Conservation (phyloP, 441 rosid species). For the Manihot esculenta region DNA sequence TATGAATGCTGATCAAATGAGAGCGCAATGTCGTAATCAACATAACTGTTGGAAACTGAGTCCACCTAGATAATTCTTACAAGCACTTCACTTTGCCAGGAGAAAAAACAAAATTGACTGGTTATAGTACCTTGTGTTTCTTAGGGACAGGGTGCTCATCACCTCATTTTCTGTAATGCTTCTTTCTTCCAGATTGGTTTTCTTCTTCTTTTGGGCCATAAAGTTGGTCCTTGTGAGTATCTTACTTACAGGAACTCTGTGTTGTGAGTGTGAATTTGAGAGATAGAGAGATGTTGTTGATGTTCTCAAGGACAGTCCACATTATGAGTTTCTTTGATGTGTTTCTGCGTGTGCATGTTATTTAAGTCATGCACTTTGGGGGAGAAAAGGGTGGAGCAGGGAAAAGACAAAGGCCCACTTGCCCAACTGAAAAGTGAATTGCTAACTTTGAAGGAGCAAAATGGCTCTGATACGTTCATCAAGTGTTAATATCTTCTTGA, state of each 20-base stretch:
- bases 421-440: neutral
- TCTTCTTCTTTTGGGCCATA: too few species aligned
- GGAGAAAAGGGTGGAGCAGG: neutral
- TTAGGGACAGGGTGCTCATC: neutral
- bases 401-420: neutral
- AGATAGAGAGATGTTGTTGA: neutral
- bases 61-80: neutral
- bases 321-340: neutral
- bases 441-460: neutral
- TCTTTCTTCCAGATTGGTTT: too few species aligned
- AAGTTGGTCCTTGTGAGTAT: too few species aligned
- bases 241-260: too few species aligned
- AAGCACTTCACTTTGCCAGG: neutral
- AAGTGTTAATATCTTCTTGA: neutral
- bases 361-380: neutral
- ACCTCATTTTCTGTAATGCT: neutral
- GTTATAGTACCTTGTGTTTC: neutral
- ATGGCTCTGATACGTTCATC: neutral
- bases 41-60: neutral
- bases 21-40: neutral
- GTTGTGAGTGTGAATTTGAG: too few species aligned
- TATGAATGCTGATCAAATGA: constrained; percentile 4
- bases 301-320: neutral
- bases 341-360: neutral
- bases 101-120: too few species aligned